Percentiles rank a stretch among this genome's conserved stretches.
Evolutionary conservation across 2,329 filamentous ascomycete genomes (phyloP).

Genomic region (Cladophialophora bantiana): DNA sequence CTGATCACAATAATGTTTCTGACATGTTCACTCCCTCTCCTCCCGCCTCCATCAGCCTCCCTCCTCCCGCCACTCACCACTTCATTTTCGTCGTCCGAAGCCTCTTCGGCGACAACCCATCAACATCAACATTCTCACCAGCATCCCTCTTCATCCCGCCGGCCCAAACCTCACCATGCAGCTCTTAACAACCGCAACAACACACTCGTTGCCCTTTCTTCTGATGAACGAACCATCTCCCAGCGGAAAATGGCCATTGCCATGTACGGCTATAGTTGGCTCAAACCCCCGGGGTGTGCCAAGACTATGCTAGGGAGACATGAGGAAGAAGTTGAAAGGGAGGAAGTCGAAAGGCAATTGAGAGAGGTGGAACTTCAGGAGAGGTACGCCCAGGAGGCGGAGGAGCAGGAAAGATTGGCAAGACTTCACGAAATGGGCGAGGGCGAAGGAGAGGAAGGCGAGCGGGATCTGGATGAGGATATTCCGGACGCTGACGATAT

Average conservation of each 20-base stretch:
- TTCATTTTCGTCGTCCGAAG: slow-evolving; percentile 15
- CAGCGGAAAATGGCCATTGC: slow-evolving; percentile 81
- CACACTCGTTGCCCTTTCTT: slow-evolving; percentile 69
- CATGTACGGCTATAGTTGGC: slow-evolving; percentile 88
- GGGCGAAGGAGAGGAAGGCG: slow-evolving; percentile 44
- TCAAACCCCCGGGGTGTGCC: slow-evolving; percentile 82
- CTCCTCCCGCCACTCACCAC: slow-evolving; percentile 34
- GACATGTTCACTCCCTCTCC: slow-evolving; percentile 31
- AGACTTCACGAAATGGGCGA: slow-evolving; percentile 49
- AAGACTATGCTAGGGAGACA: slow-evolving; percentile 91
- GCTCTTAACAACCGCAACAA: slow-evolving; percentile 52
- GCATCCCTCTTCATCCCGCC: slow-evolving; percentile 33
- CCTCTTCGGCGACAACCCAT: slow-evolving; percentile 5
- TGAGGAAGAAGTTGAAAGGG: slow-evolving; percentile 86
- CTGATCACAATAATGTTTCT: slow-evolving; percentile 27
- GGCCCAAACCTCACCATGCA: slow-evolving; percentile 31
- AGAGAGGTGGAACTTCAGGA: slow-evolving; percentile 76
- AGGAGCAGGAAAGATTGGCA: slow-evolving; percentile 48
- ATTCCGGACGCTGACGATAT: slow-evolving; percentile 53
- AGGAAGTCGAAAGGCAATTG: slow-evolving; percentile 80
- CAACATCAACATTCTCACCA: slow-evolving; percentile 19
- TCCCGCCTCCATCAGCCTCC: slow-evolving; percentile 35
- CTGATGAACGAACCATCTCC: slow-evolving; percentile 79
- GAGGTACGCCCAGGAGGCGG: slow-evolving; percentile 41
- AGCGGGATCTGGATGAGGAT: slow-evolving; percentile 54